A percentile compares a stretch with the other conserved stretches of the same genome.
Conservation (phyloP, 305 asterid species). For the Rubia peregrina region DNA sequence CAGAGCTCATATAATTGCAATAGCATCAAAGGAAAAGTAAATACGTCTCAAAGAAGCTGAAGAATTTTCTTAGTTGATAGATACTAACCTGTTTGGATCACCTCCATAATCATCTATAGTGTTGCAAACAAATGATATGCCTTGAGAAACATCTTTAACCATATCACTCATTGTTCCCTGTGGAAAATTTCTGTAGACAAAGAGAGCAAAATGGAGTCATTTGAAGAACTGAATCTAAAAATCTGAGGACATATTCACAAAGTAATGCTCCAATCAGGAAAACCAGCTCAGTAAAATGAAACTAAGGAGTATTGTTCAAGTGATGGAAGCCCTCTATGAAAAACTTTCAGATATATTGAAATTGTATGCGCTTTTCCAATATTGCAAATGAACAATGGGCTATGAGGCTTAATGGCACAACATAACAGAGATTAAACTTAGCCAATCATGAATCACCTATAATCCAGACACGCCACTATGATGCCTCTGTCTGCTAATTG, state of each 20-base stretch:
- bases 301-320: background rate
- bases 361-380: background rate
- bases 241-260: slow-evolving; percentile 1
- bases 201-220: slow-evolving; percentile 4
- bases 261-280: background rate
- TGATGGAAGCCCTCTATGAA: background rate
- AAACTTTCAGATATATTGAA: background rate
- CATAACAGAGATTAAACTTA: slow-evolving; percentile 13
- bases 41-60: background rate
- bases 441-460: slow-evolving; percentile 70
- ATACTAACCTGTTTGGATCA: slow-evolving; percentile 68
- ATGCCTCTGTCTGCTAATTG: slow-evolving; percentile 86
- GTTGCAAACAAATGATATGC: slow-evolving; percentile 65
- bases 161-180: slow-evolving; percentile 98
- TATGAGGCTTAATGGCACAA: background rate
- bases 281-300: background rate
- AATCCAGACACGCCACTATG: slow-evolving; percentile 92
- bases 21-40: background rate
- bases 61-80: background rate
- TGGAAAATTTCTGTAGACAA: slow-evolving; percentile 81
- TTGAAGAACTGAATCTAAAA: background rate
- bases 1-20: background rate
- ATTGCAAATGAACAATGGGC: background rate
- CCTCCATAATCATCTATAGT: slow-evolving; percentile 75
- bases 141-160: slow-evolving; percentile 76